Base-by-base conservation (phyloP, 306 rosid genomes). In the Argentina anserina region DNA sequence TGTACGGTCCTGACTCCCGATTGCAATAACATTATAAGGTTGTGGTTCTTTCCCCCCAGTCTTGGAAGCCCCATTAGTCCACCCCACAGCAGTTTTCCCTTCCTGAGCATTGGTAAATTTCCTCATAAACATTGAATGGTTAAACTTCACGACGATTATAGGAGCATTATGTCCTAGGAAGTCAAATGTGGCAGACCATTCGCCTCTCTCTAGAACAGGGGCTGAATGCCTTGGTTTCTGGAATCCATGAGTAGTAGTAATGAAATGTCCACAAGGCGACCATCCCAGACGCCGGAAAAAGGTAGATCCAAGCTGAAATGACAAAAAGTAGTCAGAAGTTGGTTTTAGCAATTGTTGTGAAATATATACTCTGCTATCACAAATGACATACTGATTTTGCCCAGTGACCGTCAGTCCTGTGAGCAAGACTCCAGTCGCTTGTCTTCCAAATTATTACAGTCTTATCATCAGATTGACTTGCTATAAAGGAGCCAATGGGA, bases 151-250 rank as follows among this genome's bases (percentile, higher is more conserved):
- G 60, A 91, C 97, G 62, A 91, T 94, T 71, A 94, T 84, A 1
- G 99, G 99, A 75, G 99, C 99, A 84, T 90, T 94, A 83, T 94
- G 97, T 69, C 99, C 99, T 73, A 94, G 77, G 81, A 94, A 94
- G 81, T 94, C 99, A 90, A 94, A 94, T 45, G 99, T 94, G 33
- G 97, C 99, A 67, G 99, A 85, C 99, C 99, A 94, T 74, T 91
- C 99, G 80, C 97, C 99, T 86, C 99, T 91, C 86, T 94, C 99
- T 21, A 94, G 86, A 71, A 94, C 99, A 36, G 99, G 99, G 15
- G 99, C 99, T 67, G 99, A 94, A 82, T 94, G 99, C 86, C 99
- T 91, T 23, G 99, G 99, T 88, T 94, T 94, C 89, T 94, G 97
- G 81, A 91, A 94, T 64, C 99, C 99, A 72, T 94, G 99, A 47